These are phyloP conservation scores for Candida methanosorbosa DNA, from an alignment of 805 yeast genomes.

Conservation along the genomic window DNA sequence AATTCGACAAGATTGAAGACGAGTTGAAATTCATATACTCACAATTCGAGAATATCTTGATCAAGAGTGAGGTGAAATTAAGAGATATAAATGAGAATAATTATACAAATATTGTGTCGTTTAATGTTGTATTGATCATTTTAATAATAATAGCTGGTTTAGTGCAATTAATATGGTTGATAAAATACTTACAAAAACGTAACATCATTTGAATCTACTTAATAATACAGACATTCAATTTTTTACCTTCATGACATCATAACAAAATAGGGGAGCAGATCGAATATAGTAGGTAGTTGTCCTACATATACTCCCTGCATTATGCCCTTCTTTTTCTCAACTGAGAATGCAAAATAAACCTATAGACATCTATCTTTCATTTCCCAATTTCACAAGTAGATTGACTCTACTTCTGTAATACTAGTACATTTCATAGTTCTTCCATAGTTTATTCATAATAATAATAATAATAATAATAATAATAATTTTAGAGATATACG, in stretches of 20 bases:
- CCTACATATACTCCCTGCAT: no score
- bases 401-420: no score
- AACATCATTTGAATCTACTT: background rate
- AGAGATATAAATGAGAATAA: conserved; percentile 21
- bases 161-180: conserved; percentile 15
- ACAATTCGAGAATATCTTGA: conserved; percentile 8
- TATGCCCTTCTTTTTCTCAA: no score
- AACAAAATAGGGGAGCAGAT: no score
- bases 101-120: conserved; percentile 9
- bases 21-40: conserved; percentile 11
- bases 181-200: conserved; percentile 10
- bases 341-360: no score
- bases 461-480: no score
- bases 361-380: no score
- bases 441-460: background rate
- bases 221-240: no score
- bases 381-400: no score
- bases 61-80: conserved; percentile 12
- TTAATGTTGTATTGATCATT: conserved; percentile 7
- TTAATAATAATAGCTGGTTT: conserved; percentile 9
- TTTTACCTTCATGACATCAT: no score
- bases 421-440: no score
- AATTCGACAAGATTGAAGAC: conserved; percentile 9
- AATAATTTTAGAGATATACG: conserved; percentile 18
- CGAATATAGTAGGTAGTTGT: no score